Evolutionary conservation across 371 early-diverging fungal species (phyloP).

Genomic region (Chytridium lagenaria): DNA sequence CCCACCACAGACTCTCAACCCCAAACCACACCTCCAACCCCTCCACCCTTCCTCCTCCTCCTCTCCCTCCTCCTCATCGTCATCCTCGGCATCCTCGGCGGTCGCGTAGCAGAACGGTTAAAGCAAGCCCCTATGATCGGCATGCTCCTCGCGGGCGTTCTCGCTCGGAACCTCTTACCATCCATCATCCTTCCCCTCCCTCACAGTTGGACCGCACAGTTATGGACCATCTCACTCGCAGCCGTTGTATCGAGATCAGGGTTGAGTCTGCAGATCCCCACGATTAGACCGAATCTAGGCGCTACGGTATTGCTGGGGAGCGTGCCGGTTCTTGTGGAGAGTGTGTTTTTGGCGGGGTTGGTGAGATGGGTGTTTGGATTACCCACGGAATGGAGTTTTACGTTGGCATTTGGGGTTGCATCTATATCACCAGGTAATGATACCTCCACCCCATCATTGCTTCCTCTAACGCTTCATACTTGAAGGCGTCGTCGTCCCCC

Average conservation of each 20-base stretch:
- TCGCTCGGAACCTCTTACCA: slow-evolving; percentile 40
- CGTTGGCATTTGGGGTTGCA: slow-evolving; percentile 45
- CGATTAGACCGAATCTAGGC: slow-evolving; percentile 23
- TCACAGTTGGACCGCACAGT: slow-evolving; percentile 45
- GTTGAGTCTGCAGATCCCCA: slow-evolving; percentile 28
- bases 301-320: slow-evolving; percentile 35
- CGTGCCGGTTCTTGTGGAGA: slow-evolving; percentile 40
- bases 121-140: slow-evolving; percentile 41
- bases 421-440: slow-evolving; percentile 36
- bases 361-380: slow-evolving; percentile 29
- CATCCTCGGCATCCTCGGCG: slow-evolving; percentile 29
- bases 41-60: slow-evolving; percentile 9
- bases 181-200: slow-evolving; percentile 35
- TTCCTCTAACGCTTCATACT: too few relatives aligned
- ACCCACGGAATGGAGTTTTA: slow-evolving; percentile 39
- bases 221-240: slow-evolving; percentile 44
- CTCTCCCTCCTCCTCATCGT: slow-evolving; percentile 25
- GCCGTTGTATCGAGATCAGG: slow-evolving; percentile 47
- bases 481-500: slow-evolving; percentile 52
- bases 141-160: slow-evolving; percentile 46
- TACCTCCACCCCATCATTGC: too few relatives aligned
- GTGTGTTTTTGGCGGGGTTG: slow-evolving; percentile 27
- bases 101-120: slow-evolving; percentile 27
- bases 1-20: not conserved
- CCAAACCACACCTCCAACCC: not conserved